Evolutionary conservation across 768 basidiomycete genomes (phyloP), one percentile per base, ranked within the genome.

Genomic region (Macrolepiota albuminosa): DNA sequence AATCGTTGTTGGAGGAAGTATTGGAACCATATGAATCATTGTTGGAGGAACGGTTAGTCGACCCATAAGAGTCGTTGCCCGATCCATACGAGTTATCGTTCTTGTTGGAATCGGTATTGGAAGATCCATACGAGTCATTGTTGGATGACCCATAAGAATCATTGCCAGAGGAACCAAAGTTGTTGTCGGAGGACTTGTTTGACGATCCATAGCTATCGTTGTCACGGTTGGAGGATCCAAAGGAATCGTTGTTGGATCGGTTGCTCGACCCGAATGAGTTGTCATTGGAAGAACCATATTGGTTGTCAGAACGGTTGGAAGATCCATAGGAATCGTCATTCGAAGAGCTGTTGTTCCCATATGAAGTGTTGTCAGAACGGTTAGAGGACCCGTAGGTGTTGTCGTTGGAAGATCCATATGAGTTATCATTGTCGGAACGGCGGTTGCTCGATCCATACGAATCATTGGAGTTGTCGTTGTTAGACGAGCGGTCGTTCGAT

Each of bases 131-230:
- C 6, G 39, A n/a, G 50, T 63, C 63, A 55, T 58, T 57, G 45
- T 54, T 47, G 18, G 49, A 36, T 14, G 49, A 55, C 24, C 68
- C 67, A 56, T 69, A 60, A 1, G 47, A 43, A 54, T 70, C 60
- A 54, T 70, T 65, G 47, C 66, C 67, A 42, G 69, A 69, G 6
- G 72, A 72, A 33, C 33, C 49, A 7, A 21, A 51, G 21, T 68
- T 67, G 68, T 71, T 67, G 26, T 59, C 45, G 18, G 50, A 51
- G 2, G 60, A 45, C 51, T 70, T 66, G 62, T 70, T 64, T 7
- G 68, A 69, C 18, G 66, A 69, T 31, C 69, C 70, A 46, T 73
- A 71, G 9, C 57, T 63, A 60, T 72, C 63, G n/a, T 64, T 63
- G 58, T 64, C 14, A 21, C 42, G 43, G 51, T 51, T 37, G 36